These are phyloP conservation scores for Boletus vermiculosoides DNA, from an alignment of 768 basidiomycete species.

Conservation along the genomic window DNA sequence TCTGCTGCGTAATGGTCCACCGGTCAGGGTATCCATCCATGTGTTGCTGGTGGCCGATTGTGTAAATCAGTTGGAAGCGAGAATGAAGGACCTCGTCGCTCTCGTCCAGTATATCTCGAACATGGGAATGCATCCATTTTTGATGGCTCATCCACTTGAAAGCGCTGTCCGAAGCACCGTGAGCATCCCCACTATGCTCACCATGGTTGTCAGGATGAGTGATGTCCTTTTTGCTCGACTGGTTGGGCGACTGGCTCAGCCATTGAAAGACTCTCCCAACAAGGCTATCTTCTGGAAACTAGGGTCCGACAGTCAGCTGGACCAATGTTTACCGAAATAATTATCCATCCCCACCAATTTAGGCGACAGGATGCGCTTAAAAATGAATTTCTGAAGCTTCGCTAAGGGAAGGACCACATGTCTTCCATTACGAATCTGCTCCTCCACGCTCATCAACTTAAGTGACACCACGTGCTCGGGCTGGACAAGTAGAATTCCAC, in stretches of 20 bases:
- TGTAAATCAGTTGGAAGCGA: not conserved
- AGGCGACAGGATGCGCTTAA: not conserved
- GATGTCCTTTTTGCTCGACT: not conserved
- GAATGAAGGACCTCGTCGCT: not conserved
- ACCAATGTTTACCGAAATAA: not conserved
- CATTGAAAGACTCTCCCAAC: not conserved
- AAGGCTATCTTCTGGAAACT: not conserved
- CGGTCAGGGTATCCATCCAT: constrained; percentile 4
- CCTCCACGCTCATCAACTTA: constrained; percentile 42
- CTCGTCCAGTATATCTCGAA: not conserved
- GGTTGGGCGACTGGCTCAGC: not conserved
- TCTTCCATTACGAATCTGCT: constrained; percentile 6
- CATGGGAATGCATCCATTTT: not conserved
- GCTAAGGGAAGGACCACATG: constrained; percentile 3
- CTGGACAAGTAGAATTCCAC: constrained; percentile 44
- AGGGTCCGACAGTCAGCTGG: not conserved
- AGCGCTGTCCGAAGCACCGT: not conserved
- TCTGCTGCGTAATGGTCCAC: constrained; percentile 30
- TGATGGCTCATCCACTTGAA: not conserved
- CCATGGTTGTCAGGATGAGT: not conserved
- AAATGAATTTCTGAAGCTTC: not conserved
- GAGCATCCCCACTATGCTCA: not conserved
- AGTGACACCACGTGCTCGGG: constrained; percentile 53
- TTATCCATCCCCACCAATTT: not conserved
- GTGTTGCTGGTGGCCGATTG: not conserved